Base-by-base conservation (phyloP, 371 early-diverging fungal species). In the Actinomucor elegans region DNA sequence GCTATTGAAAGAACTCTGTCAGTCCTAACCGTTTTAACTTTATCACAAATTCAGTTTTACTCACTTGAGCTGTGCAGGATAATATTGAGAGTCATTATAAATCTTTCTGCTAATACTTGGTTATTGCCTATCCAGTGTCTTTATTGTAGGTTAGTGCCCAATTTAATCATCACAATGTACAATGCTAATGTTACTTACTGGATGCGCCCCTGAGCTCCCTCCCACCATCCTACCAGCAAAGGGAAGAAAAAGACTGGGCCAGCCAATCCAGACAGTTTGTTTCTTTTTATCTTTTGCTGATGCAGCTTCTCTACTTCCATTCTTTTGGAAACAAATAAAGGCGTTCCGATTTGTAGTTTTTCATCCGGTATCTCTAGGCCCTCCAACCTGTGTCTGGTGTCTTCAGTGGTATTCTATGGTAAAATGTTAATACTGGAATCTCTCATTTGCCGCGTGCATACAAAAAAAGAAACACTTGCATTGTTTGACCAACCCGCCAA, bases 191-290 rank as follows among this genome's bases (percentile, higher is more conserved):
- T 46, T 11, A 0, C 51, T 62, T 67, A 73, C 75, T 57, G 66
- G 38, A 59, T 48, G 12, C 61, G 61, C 1, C 62, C 66, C 50
- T 70, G 66, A 1, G 69, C 55, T 2, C 73, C 75, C 54, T 75
- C 75, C 79, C 79, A 78, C 75, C 75, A 78, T 1, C 79, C 79
- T 12, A 68, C 67, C 0, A 78, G 21, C 23, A 78, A 42, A 5
- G 79, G 79, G 18, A 73, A 75, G 37, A 78, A 78, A 49, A 78
- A 75, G 17, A 63, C 48, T 17, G 64, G 55, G 0, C 73, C 69
- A 2, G 71, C 73, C 15, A 75, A 36, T 33, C 73, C 75, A 46
- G 64, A 55, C 6, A 78, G 35, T 4, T 44, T 31, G 28, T 78
- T 77, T n/a, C 48, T 52, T 26, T 54, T 36, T 9, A 50, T 52